Evolutionary conservation across 2,329 filamentous ascomycete species (phyloP), one percentile per base, ranked within the genome.

Genomic region (Colletotrichum horii): DNA sequence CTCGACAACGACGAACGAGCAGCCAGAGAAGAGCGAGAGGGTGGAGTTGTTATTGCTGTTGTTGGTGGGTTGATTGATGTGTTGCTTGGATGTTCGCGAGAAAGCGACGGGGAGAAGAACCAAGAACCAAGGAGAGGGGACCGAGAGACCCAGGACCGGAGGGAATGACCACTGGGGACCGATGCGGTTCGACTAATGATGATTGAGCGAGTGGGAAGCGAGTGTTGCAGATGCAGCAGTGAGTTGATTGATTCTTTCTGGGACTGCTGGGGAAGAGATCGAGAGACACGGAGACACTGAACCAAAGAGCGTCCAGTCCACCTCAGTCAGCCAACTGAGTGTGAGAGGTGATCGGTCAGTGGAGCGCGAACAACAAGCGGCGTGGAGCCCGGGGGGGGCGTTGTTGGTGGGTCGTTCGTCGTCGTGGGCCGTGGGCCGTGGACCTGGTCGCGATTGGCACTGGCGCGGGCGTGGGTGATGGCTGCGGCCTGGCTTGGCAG

Each of bases 1-100:
- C 66, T 69, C 66, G 66, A 69, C 66, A 69, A 69, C 66, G 66
- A 69, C 48, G 34, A 69, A 60, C 66, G 52, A 61, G 65, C 28
- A 43, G 28, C 43, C 30, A 67, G 48, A 58, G 48, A 67, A 55
- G 66, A 52, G n/a, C 43, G 14, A 60, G 14, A 22, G 38, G 55
- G 66, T 69, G 66, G 66, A 69, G 66, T 69, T 68, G 64, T 58
- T 58, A 6, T 58, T 60, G 56, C 24, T 61, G 58, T 48, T 69
- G 32, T 22, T 69, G 66, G 66, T 69, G 66, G 66, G 66, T 69
- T 69, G 66, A 61, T 48, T 22, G 43, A 48, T 48, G n/a, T 48
- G 43, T 48, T 48, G 43, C 43, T 48, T 24, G 38, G 66, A 69
- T 58, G 66, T n/a, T 60, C 34, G 66, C 34, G 55, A 60, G 66